phyloP scores from a whole-genome alignment of 2,329 filamentous ascomycete genomes.

The Cephalotrichum gorgonifer region DNA sequence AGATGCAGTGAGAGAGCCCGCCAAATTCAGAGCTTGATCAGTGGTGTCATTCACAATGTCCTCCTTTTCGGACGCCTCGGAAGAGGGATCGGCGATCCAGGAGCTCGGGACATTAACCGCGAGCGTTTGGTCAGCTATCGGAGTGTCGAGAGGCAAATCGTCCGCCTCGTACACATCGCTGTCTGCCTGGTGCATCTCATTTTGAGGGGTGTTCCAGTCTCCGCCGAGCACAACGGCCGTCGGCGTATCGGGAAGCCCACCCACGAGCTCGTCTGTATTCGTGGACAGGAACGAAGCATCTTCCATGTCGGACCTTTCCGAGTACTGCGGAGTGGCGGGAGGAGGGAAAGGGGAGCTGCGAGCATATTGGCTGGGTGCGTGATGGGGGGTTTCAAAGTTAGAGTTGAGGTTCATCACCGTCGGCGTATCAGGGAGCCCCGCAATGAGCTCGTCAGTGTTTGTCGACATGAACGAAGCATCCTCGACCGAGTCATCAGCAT shows the following conservation, averaged over 20 bases:
- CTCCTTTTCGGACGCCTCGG: neutral
- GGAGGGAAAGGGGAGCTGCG: too few species aligned
- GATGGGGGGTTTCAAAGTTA: neutral
- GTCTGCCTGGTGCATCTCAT: neutral
- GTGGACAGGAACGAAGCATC: constrained; percentile 1
- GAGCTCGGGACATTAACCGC: neutral
- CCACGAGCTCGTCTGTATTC: neutral
- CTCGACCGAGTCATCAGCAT: neutral
- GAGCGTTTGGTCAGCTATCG: neutral
- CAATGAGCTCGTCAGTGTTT: neutral
- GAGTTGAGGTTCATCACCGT: neutral
- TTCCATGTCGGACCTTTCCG: too few species aligned
- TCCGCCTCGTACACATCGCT: neutral
- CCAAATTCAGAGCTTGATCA: too few species aligned
- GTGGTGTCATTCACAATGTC: neutral
- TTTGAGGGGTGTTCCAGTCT: neutral
- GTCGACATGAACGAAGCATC: constrained; percentile 1
- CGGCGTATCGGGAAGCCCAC: neutral
- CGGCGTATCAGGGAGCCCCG: neutral
- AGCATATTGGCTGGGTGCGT: too few species aligned
- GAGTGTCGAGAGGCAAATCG: neutral
- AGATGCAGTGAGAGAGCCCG: neutral
- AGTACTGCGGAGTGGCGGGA: too few species aligned
- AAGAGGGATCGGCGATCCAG: neutral
- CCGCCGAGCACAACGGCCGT: neutral